Evolutionary conservation across 192 early-diverging fungal species (phyloP).

Genomic region (Funneliformis mosseae): DNA sequence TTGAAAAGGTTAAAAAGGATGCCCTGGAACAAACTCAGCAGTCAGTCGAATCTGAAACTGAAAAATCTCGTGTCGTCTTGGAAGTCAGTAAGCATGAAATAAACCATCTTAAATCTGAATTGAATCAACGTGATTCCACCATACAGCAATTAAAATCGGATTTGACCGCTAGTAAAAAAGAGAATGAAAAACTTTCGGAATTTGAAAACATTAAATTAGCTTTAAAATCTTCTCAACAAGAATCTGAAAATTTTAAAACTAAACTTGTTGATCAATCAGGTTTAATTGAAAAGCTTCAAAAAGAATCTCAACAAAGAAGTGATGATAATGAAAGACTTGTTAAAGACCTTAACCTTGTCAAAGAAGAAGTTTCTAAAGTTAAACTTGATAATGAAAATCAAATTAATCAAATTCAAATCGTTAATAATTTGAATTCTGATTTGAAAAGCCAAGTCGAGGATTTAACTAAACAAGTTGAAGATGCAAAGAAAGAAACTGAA

Average conservation of each 20-base stretch:
- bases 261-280: no score
- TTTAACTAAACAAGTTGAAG: no score
- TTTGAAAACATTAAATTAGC: neutral
- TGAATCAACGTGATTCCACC: neutral
- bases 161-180: neutral
- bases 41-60: neutral
- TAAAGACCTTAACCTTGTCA: neutral
- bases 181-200: neutral
- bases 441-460: neutral
- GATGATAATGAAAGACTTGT: no score
- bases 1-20: neutral
- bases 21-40: neutral
- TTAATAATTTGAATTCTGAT: neutral
- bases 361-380: neutral
- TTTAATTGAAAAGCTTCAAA: no score
- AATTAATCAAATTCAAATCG: neutral
- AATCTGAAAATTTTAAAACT: neutral
- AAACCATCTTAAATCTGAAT: neutral
- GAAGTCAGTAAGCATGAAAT: conserved; percentile 14
- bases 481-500: neutral
- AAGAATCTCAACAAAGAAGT: no score
- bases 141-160: conserved; percentile 14
- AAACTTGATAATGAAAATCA: neutral
- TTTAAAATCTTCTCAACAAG: neutral
- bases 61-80: neutral